A percentile compares a stretch with the other conserved stretches of the same genome.
phyloP scores from a whole-genome alignment of 352 stramenopile genomes.

The Pelagophyceae sp. region DNA sequence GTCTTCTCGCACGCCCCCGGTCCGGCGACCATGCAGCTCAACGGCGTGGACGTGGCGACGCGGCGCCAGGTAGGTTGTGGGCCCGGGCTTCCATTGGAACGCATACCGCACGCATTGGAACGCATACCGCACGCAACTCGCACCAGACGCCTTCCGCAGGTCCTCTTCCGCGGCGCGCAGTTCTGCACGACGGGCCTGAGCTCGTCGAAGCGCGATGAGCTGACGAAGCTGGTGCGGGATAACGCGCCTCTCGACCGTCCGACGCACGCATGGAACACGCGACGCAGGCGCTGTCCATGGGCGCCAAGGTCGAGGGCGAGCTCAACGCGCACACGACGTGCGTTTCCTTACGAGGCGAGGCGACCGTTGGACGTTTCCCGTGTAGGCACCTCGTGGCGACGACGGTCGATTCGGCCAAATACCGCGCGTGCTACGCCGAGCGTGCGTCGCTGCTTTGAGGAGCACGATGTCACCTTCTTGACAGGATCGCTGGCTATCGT shows the following conservation, averaged over 20 bases:
- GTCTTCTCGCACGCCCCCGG: too few species aligned
- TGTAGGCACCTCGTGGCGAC: background rate
- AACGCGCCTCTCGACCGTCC: background rate
- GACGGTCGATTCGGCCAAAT: background rate
- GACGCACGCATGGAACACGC: background rate
- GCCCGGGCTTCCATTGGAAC: too few species aligned
- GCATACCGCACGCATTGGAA: too few species aligned
- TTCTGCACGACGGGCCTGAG: background rate
- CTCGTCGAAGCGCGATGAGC: background rate
- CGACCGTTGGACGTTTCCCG: too few species aligned
- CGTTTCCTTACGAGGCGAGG: background rate
- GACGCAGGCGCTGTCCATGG: background rate
- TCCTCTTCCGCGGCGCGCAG: background rate
- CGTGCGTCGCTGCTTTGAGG: background rate
- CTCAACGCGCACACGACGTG: background rate
- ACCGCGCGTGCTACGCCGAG: background rate
- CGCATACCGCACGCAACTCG: too few species aligned
- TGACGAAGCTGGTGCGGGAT: background rate
- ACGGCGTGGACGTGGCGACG: background rate
- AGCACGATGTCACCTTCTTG: background rate
- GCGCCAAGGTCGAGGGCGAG: background rate
- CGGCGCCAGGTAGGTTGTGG: too few species aligned
- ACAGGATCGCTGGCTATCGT: background rate
- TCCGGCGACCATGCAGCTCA: background rate
- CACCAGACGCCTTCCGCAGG: too few species aligned